A percentile compares a stretch with the other conserved stretches of the same genome.
Conservation (phyloP, 169 alveolate species). For the Plasmodium yoelii region DNA sequence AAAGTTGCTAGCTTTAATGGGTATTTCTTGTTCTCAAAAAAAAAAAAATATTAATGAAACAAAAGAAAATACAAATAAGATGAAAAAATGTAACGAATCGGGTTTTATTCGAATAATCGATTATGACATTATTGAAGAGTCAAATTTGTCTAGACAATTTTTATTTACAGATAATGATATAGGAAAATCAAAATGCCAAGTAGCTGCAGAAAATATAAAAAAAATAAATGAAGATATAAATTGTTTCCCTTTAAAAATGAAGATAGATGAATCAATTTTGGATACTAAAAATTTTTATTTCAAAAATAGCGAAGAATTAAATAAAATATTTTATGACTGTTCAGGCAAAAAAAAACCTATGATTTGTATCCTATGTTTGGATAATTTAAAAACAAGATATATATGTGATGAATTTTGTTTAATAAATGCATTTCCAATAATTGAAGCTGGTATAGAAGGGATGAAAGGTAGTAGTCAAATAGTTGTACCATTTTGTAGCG, state of each 20-base stretch:
- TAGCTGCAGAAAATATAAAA: constrained; percentile 66
- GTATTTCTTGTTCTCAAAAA: constrained; percentile 89
- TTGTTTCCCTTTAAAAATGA: constrained; percentile 37
- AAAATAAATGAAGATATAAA: constrained; percentile 45
- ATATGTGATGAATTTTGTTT: constrained; percentile 51
- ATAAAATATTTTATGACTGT: neutral
- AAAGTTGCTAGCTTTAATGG: constrained; percentile 97
- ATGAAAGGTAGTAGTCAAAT: constrained; percentile 73
- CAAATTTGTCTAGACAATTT: constrained; percentile 97
- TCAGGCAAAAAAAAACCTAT: constrained; percentile 26
- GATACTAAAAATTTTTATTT: constrained; percentile 4
- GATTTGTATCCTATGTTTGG: constrained; percentile 55
- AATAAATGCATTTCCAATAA: constrained; percentile 40
- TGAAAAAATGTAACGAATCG: constrained; percentile 21
- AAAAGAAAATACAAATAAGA: neutral
- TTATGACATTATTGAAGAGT: constrained; percentile 97
- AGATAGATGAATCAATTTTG: constrained; percentile 31
- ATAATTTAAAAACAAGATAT: constrained; percentile 47
- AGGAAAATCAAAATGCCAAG: constrained; percentile 53
- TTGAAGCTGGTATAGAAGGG: constrained; percentile 74
- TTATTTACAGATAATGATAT: constrained; percentile 85
- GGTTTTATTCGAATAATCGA: constrained; percentile 96
- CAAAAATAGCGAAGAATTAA: neutral
- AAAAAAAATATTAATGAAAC: neutral
- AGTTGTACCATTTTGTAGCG: constrained; percentile 50